Percentiles rank a stretch among this genome's conserved stretches.
phyloP scores from a whole-genome alignment of 139 green algal genomes.

The Penium margaritaceum region DNA sequence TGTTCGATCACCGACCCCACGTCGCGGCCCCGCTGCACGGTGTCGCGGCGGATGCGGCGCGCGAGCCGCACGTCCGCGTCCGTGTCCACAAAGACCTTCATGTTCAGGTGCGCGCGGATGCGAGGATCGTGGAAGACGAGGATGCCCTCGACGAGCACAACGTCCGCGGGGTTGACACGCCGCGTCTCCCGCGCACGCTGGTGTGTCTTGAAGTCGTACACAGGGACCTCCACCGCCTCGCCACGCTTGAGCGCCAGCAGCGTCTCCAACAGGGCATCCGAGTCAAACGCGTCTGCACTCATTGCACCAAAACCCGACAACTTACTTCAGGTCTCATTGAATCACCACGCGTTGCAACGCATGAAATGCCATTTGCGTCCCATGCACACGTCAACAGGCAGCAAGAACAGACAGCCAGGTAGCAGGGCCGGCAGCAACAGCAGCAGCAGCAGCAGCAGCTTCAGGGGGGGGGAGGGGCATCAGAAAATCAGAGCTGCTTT shows the following conservation, averaged over 20 bases:
- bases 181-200: conserved; percentile 55
- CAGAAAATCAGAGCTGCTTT: no score
- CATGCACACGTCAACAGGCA: no score
- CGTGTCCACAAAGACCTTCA: neutral
- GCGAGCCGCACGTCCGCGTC: conserved; percentile 89
- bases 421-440: no score
- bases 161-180: conserved; percentile 67
- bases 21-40: conserved; percentile 70
- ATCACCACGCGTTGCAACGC: no score
- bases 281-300: conserved; percentile 77
- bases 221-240: conserved; percentile 64
- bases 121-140: conserved; percentile 79
- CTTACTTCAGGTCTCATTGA: no score
- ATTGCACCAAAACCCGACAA: no score
- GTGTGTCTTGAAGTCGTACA: conserved; percentile 89
- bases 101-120: no score
- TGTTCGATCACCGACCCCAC: conserved; percentile 77
- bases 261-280: conserved; percentile 55
- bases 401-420: no score
- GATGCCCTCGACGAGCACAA: conserved; percentile 95
- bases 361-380: no score
- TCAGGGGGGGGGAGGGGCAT: no score
- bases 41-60: conserved; percentile 83
- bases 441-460: no score
- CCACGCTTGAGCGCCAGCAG: conserved; percentile 31